Percentiles rank a stretch among this genome's conserved stretches.
These are phyloP conservation scores for Candida sanyaensis DNA, from an alignment of 1,139 yeast species.

Conservation along the genomic window DNA sequence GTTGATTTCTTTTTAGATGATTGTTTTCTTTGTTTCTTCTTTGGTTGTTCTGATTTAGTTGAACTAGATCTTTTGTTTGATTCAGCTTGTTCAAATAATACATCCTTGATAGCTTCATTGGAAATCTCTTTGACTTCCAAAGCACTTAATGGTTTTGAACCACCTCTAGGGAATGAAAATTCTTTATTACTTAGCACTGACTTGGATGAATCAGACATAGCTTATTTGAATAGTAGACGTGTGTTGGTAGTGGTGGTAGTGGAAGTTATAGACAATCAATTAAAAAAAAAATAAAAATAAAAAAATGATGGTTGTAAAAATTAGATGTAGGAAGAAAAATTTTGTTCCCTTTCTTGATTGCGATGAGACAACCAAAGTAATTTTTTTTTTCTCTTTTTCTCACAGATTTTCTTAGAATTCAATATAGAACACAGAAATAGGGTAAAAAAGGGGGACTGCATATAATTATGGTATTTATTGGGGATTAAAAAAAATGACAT, in stretches of 20 bases:
- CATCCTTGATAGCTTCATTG: constrained; percentile 89
- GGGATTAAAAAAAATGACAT: background rate
- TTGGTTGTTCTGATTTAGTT: constrained; percentile 24
- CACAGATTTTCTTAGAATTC: background rate
- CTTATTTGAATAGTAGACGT: background rate
- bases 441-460: background rate
- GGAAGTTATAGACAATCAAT: background rate
- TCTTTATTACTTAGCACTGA: constrained; percentile 48
- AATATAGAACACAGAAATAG: background rate
- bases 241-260: background rate
- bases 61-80: constrained; percentile 31
- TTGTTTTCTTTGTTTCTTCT: constrained; percentile 23
- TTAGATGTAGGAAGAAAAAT: constrained; percentile 1
- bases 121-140: constrained; percentile 91
- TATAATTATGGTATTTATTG: background rate
- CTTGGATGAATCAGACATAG: constrained; percentile 19
- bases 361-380: constrained; percentile 1
- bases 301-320: background rate
- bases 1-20: background rate
- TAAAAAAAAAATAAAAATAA: background rate
- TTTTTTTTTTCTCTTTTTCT: background rate
- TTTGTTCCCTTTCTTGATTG: background rate
- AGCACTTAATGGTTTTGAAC: constrained; percentile 81
- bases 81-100: constrained; percentile 59
- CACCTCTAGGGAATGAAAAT: constrained; percentile 94